Base-by-base conservation (phyloP, 2,329 filamentous ascomycete species). In the Botrytis porri region DNA sequence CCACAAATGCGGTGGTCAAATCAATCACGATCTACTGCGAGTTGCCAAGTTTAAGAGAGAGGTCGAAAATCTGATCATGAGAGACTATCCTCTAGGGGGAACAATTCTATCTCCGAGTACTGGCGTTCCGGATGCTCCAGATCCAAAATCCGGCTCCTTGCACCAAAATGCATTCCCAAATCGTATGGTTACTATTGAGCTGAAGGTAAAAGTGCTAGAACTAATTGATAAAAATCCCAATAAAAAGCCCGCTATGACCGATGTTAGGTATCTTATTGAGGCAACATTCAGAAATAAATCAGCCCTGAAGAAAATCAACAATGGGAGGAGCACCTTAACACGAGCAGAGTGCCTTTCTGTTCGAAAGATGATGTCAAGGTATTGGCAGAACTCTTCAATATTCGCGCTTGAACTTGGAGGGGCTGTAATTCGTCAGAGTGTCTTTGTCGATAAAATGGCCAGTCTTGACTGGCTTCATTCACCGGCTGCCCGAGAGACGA, bases 401-500 rank as follows among this genome's bases (percentile, higher is more conserved):
- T 92, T 93, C 75, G 87, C 88, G 0, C 83, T 93, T 0, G 90
- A 93, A 74, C 87, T 93, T 2, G 83, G 85, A 7, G 88, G 89
- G 2, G 91, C 90, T 0, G 88, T 92, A 3, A 83, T 91, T 76
- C 85, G 91, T 0, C 91, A 93, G 79, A 87, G 88, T 29, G 83
- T 86, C 64, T 93, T 93, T 76, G 82, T 89, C 4, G 88, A 90
- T 73, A 93, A 95, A 83, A 95, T 95, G 92, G 85, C 88, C 76
- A 85, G 87, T 76, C 88, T 95, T 64, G 91, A 94, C 81, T 95
- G 92, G 93, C 83, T 95, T 1, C 92, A 93, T 80, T 92, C 90
- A 39, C 92, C 92, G 0, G 84, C 89, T 0, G 85, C 90, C 0
- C 82, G 81, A 4, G 83, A 86, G 0, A 95, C 91, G 0, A 93